Evolutionary conservation across 441 rosid species (phyloP).

Genomic region (Aquilaria agallochum): DNA sequence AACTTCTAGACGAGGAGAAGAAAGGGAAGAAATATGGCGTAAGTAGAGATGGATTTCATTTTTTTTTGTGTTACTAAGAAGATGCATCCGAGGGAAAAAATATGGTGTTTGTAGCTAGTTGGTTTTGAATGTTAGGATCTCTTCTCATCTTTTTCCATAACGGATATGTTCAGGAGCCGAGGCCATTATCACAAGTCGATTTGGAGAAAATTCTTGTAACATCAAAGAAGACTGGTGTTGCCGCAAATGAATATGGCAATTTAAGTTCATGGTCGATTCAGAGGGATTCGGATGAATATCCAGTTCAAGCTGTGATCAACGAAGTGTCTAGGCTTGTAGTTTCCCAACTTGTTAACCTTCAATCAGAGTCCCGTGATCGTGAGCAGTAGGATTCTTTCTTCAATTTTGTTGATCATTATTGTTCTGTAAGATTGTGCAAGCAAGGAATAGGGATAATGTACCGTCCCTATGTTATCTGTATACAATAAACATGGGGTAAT

Average conservation of each 20-base stretch:
- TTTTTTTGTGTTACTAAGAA: neutral
- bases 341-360: conserved; percentile 71
- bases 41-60: conserved; percentile 22
- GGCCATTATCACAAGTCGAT: conserved; percentile 69
- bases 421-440: conserved; percentile 15
- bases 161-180: conserved; percentile 41
- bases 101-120: too few relatives aligned
- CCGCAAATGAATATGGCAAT: conserved; percentile 66
- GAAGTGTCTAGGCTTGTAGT: conserved; percentile 80
- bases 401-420: neutral
- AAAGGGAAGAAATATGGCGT: conserved; percentile 59
- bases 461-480: too few relatives aligned
- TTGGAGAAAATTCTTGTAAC: conserved; percentile 62
- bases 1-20: conserved; percentile 74
- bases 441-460: too few relatives aligned
- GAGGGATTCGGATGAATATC: conserved; percentile 58
- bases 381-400: too few relatives aligned
- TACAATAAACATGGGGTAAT: too few relatives aligned
- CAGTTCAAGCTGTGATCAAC: conserved; percentile 71
- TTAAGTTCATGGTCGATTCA: conserved; percentile 56
- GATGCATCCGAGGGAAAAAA: neutral
- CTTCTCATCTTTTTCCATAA: too few relatives aligned
- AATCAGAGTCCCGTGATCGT: conserved; percentile 51
- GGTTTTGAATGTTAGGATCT: too few relatives aligned
- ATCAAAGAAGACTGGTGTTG: conserved; percentile 65